Evolutionary conservation across 495 filamentous ascomycete species (phyloP).

Genomic region (Pyrenula massariospora): DNA sequence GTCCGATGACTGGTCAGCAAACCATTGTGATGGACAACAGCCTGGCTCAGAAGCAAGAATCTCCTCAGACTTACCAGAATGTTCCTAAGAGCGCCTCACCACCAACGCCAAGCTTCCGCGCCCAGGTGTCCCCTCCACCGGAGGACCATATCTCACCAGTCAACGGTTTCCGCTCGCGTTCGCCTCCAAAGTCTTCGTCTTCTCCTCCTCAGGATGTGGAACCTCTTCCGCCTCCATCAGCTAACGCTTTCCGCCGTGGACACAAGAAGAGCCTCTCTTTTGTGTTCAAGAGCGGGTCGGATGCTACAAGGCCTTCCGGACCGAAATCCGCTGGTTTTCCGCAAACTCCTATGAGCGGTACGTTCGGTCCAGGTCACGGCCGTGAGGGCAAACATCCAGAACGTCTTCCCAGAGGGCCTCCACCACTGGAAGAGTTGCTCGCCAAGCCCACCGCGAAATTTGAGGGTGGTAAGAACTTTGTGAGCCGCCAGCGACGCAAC

Average conservation of each 20-base stretch:
- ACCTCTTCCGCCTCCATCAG: constrained; percentile 68
- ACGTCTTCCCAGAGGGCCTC: constrained; percentile 89
- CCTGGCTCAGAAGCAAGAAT: constrained; percentile 19
- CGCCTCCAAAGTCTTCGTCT: constrained; percentile 59
- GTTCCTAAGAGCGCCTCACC: constrained; percentile 27
- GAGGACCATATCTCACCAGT: constrained; percentile 40
- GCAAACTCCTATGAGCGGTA: constrained; percentile 68
- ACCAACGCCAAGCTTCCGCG: constrained; percentile 50
- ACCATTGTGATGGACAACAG: constrained; percentile 55
- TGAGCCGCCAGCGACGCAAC: constrained; percentile 80
- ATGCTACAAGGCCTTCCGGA: constrained; percentile 44
- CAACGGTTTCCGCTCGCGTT: constrained; percentile 26
- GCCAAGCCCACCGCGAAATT: constrained; percentile 86
- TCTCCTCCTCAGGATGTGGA: constrained; percentile 48
- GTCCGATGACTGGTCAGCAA: constrained; percentile 71
- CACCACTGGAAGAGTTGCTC: constrained; percentile 80
- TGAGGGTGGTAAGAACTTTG: constrained; percentile 98
- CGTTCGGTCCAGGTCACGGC: constrained; percentile 86
- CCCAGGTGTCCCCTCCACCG: constrained; percentile 72
- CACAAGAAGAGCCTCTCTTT: constrained; percentile 88
- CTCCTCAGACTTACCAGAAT: constrained; percentile 18
- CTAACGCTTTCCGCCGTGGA: constrained; percentile 78
- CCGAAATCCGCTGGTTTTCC: constrained; percentile 73
- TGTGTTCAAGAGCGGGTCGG: constrained; percentile 48
- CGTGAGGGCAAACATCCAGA: constrained; percentile 90